phyloP scores from a whole-genome alignment of 352 stramenopile genomes.

The Pythium rhizo-oryzae region DNA sequence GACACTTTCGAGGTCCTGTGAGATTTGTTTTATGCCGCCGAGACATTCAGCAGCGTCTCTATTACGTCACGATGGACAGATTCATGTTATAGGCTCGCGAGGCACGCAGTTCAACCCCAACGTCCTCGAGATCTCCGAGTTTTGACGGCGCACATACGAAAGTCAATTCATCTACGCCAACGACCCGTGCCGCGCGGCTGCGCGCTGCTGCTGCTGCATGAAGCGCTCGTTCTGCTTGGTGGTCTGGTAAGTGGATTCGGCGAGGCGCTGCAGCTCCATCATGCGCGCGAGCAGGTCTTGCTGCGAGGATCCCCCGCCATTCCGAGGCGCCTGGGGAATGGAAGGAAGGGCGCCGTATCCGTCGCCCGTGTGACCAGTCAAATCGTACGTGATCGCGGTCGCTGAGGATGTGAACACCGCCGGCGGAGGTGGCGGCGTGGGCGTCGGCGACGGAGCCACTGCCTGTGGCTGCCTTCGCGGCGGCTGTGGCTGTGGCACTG shows the following conservation, averaged over 20 bases:
- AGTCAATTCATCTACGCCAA: too few species aligned
- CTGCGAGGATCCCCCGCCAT: neutral
- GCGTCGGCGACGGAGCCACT: too few species aligned
- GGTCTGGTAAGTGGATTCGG: constrained; percentile 39
- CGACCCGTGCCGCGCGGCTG: neutral
- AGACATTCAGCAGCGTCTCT: too few species aligned
- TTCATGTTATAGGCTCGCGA: too few species aligned
- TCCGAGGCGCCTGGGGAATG: neutral
- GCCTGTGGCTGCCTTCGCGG: too few species aligned
- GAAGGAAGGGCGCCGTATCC: neutral
- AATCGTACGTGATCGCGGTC: constrained; percentile 11
- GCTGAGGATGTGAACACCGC: constrained; percentile 3
- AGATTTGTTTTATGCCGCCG: too few species aligned
- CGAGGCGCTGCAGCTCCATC: constrained; percentile 41
- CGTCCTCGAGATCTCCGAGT: too few species aligned
- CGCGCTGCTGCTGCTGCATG: constrained; percentile 31
- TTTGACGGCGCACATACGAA: too few species aligned
- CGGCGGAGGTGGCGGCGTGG: neutral
- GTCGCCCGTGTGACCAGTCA: neutral
- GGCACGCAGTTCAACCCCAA: too few species aligned
- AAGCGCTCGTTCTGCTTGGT: constrained; percentile 37
- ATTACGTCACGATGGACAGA: too few species aligned
- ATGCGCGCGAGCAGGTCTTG: constrained; percentile 31
- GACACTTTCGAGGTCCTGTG: too few species aligned
- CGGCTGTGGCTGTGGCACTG: too few species aligned